These are phyloP conservation scores for Daldinia concentrica DNA, from an alignment of 495 filamentous ascomycete genomes.

Conservation along the genomic window DNA sequence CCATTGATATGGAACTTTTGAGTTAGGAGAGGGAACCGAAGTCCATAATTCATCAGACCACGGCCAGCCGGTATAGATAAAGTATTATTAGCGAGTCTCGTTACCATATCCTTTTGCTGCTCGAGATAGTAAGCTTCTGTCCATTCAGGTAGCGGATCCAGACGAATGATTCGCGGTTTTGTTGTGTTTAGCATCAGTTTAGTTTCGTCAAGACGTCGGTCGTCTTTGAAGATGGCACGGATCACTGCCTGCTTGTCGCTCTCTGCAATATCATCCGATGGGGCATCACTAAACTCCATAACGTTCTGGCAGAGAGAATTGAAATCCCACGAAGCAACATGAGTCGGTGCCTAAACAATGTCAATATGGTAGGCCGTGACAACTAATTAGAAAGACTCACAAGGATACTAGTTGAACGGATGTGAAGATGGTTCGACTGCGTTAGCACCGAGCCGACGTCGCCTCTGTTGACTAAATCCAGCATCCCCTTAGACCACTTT, in stretches of 20 bases:
- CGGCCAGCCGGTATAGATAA: constrained; percentile 86
- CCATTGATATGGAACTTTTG: constrained; percentile 87
- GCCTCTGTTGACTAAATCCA: constrained; percentile 81
- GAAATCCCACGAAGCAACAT: constrained; percentile 76
- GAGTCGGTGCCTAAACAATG: constrained; percentile 60
- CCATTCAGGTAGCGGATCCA: constrained; percentile 79
- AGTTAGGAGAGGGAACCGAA: constrained; percentile 83
- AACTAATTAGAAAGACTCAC: constrained; percentile 29
- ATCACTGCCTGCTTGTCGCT: constrained; percentile 83
- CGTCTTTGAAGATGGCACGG: constrained; percentile 86
- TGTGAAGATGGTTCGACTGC: constrained; percentile 48
- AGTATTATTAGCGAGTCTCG: constrained; percentile 84
- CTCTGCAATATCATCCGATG: constrained; percentile 62
- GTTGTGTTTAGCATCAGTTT: constrained; percentile 78
- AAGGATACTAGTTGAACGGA: constrained; percentile 49
- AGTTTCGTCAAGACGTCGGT: constrained; percentile 86
- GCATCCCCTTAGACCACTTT: constrained; percentile 73
- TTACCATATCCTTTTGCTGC: constrained; percentile 88
- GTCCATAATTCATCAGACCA: constrained; percentile 83
- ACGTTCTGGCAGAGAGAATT: constrained; percentile 66
- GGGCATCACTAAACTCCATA: constrained; percentile 51
- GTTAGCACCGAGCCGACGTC: constrained; percentile 78
- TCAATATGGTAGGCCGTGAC: not conserved
- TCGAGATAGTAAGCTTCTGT: constrained; percentile 88
- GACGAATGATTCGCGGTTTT: constrained; percentile 77